Base-by-base conservation (phyloP, 2,329 filamentous ascomycete species). In the Alternaria viburni region DNA sequence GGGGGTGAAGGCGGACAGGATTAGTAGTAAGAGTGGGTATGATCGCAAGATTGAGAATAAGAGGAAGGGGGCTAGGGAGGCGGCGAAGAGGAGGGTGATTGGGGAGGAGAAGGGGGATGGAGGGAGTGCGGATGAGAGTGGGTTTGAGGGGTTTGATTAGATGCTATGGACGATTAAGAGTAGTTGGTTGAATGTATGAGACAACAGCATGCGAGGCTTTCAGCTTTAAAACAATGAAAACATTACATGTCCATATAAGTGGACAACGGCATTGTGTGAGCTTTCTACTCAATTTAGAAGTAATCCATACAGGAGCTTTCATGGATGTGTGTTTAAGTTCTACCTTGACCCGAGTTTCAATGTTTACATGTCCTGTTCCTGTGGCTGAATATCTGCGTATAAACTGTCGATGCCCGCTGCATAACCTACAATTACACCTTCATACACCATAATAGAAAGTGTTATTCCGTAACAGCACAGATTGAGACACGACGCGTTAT, bases 21-120 rank as follows among this genome's bases (percentile, higher is more conserved):
- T 98, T 72, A 95, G 93, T 68, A 93, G 90, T 1, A 92, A 91
- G 86, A 92, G 91, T 76, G 90, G 91, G 3, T 95, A 88, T 82
- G 90, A 93, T 78, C 84, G 91, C 70, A 84, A 86, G 70, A 83
- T 86, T 77, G 90, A 92, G 80, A 86, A 92, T 72, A 93, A 91
- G 68, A 83, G 81, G 67, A 86, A 80, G 58, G 89, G 86, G 0
- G 90, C 77, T 2, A 67, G 58, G 57, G 69, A 73, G 55, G 80
- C 78, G 26, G 80, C 76, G 64, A 73, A 62, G 69, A 69, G 73
- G 64, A 76, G 77, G 26, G 26, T 12, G 21, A 21, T 3, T 3
- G 21, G 21, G 21, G 21, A 21, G 21, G 21, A 21, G 21, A 21
- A 21, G 21, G 21, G 21, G 21, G 21, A 21, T 21, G 73, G 64